phyloP scores from a whole-genome alignment of 164 flowering plant species.

The Annona cherimola region DNA sequence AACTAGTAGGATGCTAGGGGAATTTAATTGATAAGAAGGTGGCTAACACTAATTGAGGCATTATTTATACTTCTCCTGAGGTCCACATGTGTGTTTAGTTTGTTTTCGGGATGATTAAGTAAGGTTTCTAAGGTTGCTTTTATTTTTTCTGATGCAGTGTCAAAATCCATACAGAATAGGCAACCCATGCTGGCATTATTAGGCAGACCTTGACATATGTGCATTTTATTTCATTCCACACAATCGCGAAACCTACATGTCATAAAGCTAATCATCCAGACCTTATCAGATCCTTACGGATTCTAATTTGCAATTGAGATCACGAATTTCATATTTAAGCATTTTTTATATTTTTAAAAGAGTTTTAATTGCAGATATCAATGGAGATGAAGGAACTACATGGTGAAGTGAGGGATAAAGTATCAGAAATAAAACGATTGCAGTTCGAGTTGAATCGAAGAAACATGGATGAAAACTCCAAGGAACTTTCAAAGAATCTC shows the following conservation, averaged over 20 bases:
- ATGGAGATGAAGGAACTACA: conserved; percentile 46
- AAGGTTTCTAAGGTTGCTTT: neutral
- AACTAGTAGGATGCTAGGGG: too few species aligned
- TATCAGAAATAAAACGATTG: conserved; percentile 48
- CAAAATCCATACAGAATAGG: too few species aligned
- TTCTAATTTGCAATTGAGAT: neutral
- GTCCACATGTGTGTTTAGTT: neutral
- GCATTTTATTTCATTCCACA: neutral
- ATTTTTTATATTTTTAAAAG: neutral
- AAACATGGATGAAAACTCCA: conserved; percentile 30
- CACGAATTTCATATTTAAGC: neutral
- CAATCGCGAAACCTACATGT: neutral
- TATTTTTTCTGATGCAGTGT: neutral
- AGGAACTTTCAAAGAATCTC: conserved; percentile 34
- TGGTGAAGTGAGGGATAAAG: conserved; percentile 55
- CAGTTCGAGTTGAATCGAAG: conserved; percentile 52
- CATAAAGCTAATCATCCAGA: neutral
- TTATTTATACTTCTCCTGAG: neutral
- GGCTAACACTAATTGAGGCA: neutral
- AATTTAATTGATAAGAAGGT: neutral
- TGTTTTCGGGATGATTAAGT: neutral
- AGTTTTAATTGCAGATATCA: conserved; percentile 34
- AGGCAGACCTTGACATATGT: neutral
- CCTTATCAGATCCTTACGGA: neutral
- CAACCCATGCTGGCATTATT: too few species aligned